A percentile compares a stretch with the other conserved stretches of the same genome.
phyloP scores from a whole-genome alignment of 2,329 filamentous ascomycete genomes.

The Neonectria ditissima region DNA sequence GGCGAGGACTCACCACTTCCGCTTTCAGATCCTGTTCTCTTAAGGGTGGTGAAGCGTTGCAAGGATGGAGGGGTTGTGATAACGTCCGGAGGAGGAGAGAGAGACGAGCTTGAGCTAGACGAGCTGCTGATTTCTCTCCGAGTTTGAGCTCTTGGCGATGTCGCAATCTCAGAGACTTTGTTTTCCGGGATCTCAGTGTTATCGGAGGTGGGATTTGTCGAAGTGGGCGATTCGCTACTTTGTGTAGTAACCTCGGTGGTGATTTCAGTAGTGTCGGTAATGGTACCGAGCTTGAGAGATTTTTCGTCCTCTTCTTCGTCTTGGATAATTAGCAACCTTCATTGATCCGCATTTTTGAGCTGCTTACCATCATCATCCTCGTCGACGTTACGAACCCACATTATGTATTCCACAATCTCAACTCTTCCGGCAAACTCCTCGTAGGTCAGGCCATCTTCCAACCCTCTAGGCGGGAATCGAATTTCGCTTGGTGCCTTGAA shows the following conservation, averaged over 20 bases:
- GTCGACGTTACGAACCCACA: constrained; percentile 35
- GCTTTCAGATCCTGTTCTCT: not conserved
- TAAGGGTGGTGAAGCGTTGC: not conserved
- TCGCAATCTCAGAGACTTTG: not conserved
- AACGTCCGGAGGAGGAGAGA: constrained; percentile 33
- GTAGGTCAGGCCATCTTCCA: constrained; percentile 37
- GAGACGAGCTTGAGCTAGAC: constrained; percentile 17
- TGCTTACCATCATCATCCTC: constrained; percentile 20
- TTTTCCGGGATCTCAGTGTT: not conserved
- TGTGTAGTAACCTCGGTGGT: not conserved
- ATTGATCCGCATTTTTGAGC: not conserved
- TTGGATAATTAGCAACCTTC: not conserved
- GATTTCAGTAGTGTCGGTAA: not conserved
- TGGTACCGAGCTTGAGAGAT: not conserved
- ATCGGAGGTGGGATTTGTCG: not conserved
- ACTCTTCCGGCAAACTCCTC: constrained; percentile 39
- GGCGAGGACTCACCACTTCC: not conserved
- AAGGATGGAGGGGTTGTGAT: constrained; percentile 36
- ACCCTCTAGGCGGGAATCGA: constrained; percentile 35
- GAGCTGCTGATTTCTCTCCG: not conserved
- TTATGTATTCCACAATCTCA: constrained; percentile 43
- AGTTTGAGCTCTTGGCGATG: not conserved
- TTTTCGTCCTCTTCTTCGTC: not conserved
- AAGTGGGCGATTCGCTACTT: not conserved
- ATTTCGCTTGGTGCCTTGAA: constrained; percentile 34